Conservation (phyloP, 305 asterid genomes). For the Solanum hybrid region DNA sequence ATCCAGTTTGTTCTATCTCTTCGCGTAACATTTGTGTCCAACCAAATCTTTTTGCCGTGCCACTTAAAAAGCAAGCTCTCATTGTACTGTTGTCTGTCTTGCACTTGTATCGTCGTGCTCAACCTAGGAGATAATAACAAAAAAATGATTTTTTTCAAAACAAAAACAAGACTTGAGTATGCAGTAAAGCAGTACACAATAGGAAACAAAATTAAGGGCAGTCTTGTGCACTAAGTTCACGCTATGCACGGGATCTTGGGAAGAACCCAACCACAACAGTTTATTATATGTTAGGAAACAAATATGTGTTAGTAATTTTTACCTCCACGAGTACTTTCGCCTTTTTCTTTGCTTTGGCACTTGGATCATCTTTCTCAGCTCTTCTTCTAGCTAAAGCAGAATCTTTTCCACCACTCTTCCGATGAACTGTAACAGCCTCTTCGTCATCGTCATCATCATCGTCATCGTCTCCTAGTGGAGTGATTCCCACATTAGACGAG, state of each 20-base stretch:
- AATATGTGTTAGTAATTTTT: background rate
- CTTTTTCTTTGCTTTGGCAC: slow-evolving; percentile 46
- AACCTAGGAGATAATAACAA: slow-evolving; percentile 35
- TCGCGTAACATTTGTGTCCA: background rate
- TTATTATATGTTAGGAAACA: background rate
- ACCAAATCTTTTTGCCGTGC: background rate
- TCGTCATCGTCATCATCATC: slow-evolving; percentile 17
- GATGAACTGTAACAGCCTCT: slow-evolving; percentile 22
- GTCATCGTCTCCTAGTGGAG: slow-evolving; percentile 27
- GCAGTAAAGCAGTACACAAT: background rate
- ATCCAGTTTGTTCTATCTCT: background rate
- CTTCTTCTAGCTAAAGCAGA: slow-evolving; percentile 29
- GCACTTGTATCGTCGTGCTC: slow-evolving; percentile 52
- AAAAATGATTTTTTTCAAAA: background rate
- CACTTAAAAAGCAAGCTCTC: slow-evolving; percentile 2
- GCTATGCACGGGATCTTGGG: background rate
- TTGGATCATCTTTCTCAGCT: slow-evolving; percentile 39
- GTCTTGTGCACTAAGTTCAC: background rate
- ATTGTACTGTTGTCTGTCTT: slow-evolving; percentile 43
- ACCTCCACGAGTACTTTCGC: slow-evolving; percentile 71
- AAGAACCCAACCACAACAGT: background rate
- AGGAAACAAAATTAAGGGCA: background rate
- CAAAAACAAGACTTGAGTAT: background rate
- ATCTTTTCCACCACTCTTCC: slow-evolving; percentile 33
- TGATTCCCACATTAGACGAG: background rate